Conservation (phyloP, 1,284 basidiomycete species). For the Ceratobasidium sp. region DNA sequence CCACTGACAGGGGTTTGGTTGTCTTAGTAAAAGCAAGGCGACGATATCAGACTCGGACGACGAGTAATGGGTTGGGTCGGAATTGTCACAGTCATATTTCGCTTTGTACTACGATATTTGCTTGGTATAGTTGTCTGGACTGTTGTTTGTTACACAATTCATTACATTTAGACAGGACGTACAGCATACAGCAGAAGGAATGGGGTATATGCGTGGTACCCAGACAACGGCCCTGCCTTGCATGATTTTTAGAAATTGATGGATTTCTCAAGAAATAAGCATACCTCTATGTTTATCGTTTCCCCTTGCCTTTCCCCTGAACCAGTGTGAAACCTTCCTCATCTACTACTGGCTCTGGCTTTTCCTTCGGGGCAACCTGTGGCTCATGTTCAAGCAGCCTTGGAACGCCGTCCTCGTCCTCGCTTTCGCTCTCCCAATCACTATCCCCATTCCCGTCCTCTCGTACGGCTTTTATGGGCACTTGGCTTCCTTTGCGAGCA, state of each 20-base stretch:
- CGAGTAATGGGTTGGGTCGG: conserved; percentile 32
- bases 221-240: not conserved
- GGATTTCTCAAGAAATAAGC: not conserved
- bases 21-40: conserved; percentile 57
- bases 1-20: not conserved
- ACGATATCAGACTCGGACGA: conserved; percentile 79
- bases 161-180: conserved; percentile 25
- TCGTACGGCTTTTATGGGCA: conserved; percentile 65
- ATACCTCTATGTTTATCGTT: conserved; percentile 20
- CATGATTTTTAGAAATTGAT: not conserved
- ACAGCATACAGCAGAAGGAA: not conserved
- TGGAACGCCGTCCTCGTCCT: conserved; percentile 66
- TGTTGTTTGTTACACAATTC: conserved; percentile 43
- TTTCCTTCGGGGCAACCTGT: conserved; percentile 45
- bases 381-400: conserved; percentile 63
- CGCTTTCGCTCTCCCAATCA: conserved; percentile 60
- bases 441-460: conserved; percentile 61
- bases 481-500: conserved; percentile 72
- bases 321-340: conserved; percentile 91
- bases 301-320: conserved; percentile 70
- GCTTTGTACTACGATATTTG: conserved; percentile 42
- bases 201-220: conserved; percentile 32
- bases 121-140: conserved; percentile 38
- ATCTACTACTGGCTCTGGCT: conserved; percentile 78
- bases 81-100: conserved; percentile 12